Evolutionary conservation across 179 eudicot species (phyloP), one percentile per base, ranked within the genome.

Genomic region (Silene noctiflora): DNA sequence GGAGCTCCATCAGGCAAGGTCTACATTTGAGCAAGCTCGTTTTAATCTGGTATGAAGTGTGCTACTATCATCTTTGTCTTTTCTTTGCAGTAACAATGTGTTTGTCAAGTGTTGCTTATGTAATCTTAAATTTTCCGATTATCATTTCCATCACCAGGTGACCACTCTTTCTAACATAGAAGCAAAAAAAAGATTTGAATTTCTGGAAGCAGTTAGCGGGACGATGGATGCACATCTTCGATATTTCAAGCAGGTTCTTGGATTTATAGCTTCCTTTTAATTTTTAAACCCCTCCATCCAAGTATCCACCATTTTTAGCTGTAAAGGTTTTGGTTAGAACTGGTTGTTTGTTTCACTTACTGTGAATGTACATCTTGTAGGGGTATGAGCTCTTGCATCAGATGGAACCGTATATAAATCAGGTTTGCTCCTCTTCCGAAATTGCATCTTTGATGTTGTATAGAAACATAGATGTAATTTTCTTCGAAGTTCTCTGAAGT

Each of bases 181-280:
- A 84, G 98, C 99, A 22, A 95, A 95, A 83, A 95, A 95, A 85
- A 86, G 98, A 84, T 95, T 95, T 87, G 99, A 95, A 81, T 93
- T 95, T 74, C 82, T 95, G 76, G 99, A 95, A 91, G 98, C 97
- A 56, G 99, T 95, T 80, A 91, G 99, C 77, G 96, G 90, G 75
- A 95, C 99, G 51, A 95, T 95, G 99, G 98, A 94, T 84, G 93
- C 98, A 75, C 99, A 95, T 87, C 94, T 95, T 74, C 94, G 97
- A 76, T 95, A 95, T 81, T 95, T 95, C 80, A 95, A 95, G 82
- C 99, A 95, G 97, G 99, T 91, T 17, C 9, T 13, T 59, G 27
- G 24, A 58, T 21, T 12, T 21, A 22, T 58, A 2, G 20, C 69
- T 44, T 72, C 67, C 67, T 44, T 75, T 17, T 22, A 27, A 55